Base-by-base conservation (phyloP, 1,139 yeast species). In the Saccharomycopsis hybrid region DNA sequence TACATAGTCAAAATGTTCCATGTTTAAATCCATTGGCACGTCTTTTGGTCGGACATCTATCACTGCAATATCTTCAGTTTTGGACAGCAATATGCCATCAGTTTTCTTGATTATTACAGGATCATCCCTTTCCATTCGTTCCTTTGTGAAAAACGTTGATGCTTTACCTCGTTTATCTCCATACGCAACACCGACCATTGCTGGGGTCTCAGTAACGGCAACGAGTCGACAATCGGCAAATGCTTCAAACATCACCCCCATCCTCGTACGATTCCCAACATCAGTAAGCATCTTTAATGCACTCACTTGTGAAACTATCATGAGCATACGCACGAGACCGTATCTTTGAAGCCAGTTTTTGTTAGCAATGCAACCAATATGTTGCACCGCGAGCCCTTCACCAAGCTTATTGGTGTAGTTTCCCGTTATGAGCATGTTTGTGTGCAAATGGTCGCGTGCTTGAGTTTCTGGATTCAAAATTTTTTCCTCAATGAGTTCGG, bases 291-390 rank as follows among this genome's bases (percentile, higher is more conserved):
- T 70, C 62, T 85, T 85, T 53, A 65, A 68, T 1, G 90, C 90
- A 0, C 85, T 75, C 1, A 65, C 52, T 27, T 78, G 77, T 2
- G 81, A 78, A 8, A 80, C 70, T 75, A 86, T 75, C 33, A 85
- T 60, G 18, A 87, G 65, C 82, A 85, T 78, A 52, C 85, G 69
- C 1, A 85, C 88, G 48, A 85, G 71, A 0, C 96, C 96, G 62
- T 75, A 85, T 56, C 72, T 70, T 57, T 82, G 85, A 13, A 86
- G 63, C 96, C 96, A 87, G 59, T 85, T 85, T 47, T 76, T 72
- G 61, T 82, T 75, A 1, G 77, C 80, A 42, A 83, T 69, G 62
- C 95, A 85, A 58, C 74, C 74, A 33, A 85, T 64, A 80, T 90
- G 85, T 66, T 88, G 96, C 46, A 86, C 83, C 39, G 84, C 65